Base-by-base conservation (phyloP, 2,329 filamentous ascomycete species). In the Teratosphaeria pseudoeucalypti region DNA sequence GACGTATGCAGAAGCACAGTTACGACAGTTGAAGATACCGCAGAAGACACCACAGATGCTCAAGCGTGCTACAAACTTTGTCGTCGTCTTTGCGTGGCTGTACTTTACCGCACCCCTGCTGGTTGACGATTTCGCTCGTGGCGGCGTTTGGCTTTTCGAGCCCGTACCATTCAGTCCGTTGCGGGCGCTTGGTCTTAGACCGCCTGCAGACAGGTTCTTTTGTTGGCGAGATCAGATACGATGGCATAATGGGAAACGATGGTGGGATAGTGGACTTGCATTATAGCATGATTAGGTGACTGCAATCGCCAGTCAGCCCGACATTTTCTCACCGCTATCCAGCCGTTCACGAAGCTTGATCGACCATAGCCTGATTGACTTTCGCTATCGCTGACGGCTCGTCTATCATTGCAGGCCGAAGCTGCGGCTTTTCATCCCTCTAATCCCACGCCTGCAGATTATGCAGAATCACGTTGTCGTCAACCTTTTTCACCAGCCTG, bases 141-240 rank as follows among this genome's bases (percentile, higher is more conserved):
- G 84, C 0, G 90, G 89, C 0, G 68, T 95, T 0, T 96, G 89
- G 88, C 73, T 95, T 14, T 84, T 85, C 62, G 90, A 96, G 72
- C 90, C 90, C 0, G 74, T 95, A n/a, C 90, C 91, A 0, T 64
- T 92, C 9, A 95, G 89, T 58, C 69, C 81, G 0, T 69, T 91
- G n/a, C 79, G 90, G 29, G 82, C 80, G 1, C 37, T 92, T 16
- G 86, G 88, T 0, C 76, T 86, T 37, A 88, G 87, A 0, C 75
- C 76, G 1, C 73, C 78, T 19, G 82, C 81, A 0, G 85, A 88
- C 67, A 75, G 79, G 0, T 86, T 83, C 79, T 89, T 83, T 82
- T 83, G 88, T 76, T 49, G 43, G 43, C 16, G 43, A 16, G 43
- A 52, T 7, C 55, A 43, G n/a, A 23, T 57, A 10, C 47, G 55